Evolutionary conservation across 306 rosid genomes (phyloP).

Genomic region (Casuarina equisetifolia): DNA sequence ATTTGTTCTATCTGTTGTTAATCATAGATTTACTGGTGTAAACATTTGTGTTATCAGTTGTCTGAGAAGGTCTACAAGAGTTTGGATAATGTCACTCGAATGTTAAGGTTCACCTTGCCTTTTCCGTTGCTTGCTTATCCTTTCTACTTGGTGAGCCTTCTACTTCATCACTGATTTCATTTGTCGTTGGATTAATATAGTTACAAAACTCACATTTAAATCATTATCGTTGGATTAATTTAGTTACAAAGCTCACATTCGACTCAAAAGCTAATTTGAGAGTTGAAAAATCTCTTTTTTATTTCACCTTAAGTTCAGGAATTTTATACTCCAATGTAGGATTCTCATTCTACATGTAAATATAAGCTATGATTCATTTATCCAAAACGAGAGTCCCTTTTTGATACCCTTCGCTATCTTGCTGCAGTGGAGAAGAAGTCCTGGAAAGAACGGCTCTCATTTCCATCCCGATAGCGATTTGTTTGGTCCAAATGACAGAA

Average conservation of each 20-base stretch:
- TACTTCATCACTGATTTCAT: constrained; percentile 5
- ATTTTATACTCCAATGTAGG: too few species aligned
- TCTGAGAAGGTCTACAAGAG: constrained; percentile 59
- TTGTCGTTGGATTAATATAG: not conserved
- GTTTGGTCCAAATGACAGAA: constrained; percentile 72
- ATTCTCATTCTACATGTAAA: too few species aligned
- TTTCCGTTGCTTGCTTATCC: constrained; percentile 98
- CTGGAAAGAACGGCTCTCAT: constrained; percentile 96
- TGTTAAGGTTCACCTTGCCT: constrained; percentile 70
- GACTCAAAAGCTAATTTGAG: too few species aligned
- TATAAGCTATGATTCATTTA: too few species aligned
- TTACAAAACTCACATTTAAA: too few species aligned
- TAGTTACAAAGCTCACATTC: too few species aligned
- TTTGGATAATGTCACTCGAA: constrained; percentile 52
- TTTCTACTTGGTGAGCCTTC: constrained; percentile 71
- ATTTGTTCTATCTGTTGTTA: not conserved
- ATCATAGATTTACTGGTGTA: not conserved
- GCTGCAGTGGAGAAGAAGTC: constrained; percentile 83
- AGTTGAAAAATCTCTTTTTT: too few species aligned
- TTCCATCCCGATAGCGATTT: constrained; percentile 70
- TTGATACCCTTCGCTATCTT: not conserved
- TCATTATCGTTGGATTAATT: too few species aligned
- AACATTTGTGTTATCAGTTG: constrained; percentile 41
- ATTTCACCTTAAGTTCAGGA: too few species aligned
- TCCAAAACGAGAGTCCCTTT: not conserved